Base-by-base conservation (phyloP, 345 rosid genomes). In the Abelmoschus esculentus region DNA sequence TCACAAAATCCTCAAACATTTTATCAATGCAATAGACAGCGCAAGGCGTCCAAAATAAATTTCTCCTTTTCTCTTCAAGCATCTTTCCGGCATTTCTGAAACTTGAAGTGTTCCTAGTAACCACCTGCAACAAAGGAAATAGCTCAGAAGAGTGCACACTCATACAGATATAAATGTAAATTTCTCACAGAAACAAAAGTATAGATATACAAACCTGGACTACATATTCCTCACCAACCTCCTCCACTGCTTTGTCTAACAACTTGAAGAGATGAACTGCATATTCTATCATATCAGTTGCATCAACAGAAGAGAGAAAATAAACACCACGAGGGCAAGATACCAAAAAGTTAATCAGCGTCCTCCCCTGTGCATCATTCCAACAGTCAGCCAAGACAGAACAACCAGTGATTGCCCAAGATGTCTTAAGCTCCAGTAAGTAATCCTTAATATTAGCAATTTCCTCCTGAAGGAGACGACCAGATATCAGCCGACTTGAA, bases 21-120 rank as follows among this genome's bases (percentile, higher is more conserved):
- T 71, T 76, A 70, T 90, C 93, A 70, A 89, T 78, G 77, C 81
- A 81, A 72, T 85, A 69, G 54, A 79, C 73, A 46, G 93, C 93
- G 75, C 93, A 90, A 46, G 93, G 93, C 8, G 87, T 83, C 96
- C 96, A 88, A 80, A 85, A 90, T 53, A 90, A 71, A 72, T 88
- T 85, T 73, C 86, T 84, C 74, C 89, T 83, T 69, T 78, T 87
- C 74, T 86, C 93, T 83, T 90, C 90, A 64, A 88, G 93, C 84
- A 88, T 79, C 76, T 90, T 90, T 59, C 96, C 96, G 65, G 91
- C 89, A 70, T 82, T 75, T 78, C 79, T 83, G 64, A 77, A 86
- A 72, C 80, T 74, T 26, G 58, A 60, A 8, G 85, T 84, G 80
- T 83, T 82, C 80, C 78, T 79, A 47, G 91, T 88, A 68, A 90